These are phyloP conservation scores for Pseudopyricularia cyperi DNA, from an alignment of 2,329 filamentous ascomycete genomes.

Conservation along the genomic window DNA sequence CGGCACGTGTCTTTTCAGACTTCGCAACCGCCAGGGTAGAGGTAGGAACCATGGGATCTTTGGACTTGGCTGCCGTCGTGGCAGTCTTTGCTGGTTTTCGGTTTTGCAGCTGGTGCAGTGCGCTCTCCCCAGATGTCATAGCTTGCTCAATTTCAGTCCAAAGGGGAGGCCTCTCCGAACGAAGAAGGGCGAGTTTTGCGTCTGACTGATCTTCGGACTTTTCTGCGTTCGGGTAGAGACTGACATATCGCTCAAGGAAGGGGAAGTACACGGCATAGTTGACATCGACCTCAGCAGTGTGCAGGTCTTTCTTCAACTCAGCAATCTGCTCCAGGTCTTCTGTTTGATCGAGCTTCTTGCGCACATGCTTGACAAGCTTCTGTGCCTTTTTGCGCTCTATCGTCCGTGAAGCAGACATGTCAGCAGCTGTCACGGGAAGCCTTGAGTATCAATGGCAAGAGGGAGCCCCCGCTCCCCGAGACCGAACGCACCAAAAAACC, in stretches of 20 bases:
- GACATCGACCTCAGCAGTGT: constrained; percentile 58
- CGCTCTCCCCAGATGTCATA: constrained; percentile 39
- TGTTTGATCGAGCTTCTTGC: constrained; percentile 39
- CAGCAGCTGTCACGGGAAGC: background rate
- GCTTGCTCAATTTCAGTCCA: constrained; percentile 56
- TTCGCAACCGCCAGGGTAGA: background rate
- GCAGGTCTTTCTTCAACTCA: constrained; percentile 42
- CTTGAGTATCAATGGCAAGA: no score
- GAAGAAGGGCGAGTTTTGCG: constrained; percentile 27
- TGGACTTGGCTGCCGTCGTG: constrained; percentile 9
- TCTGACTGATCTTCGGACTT: constrained; percentile 20
- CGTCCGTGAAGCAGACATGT: background rate
- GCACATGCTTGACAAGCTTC: constrained; percentile 51
- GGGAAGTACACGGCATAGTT: constrained; percentile 66
- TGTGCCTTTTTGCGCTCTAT: constrained; percentile 61
- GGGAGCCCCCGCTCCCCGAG: background rate
- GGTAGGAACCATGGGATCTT: constrained; percentile 1
- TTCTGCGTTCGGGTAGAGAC: constrained; percentile 36
- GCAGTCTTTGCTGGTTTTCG: constrained; percentile 17
- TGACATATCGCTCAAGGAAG: constrained; percentile 56
- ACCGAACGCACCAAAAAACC: constrained; percentile 58
- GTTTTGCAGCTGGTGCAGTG: constrained; percentile 42
- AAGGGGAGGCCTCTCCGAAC: constrained; percentile 42
- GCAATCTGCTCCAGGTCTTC: constrained; percentile 37
- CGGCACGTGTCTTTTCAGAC: constrained; percentile 4